Conservation (phyloP, 352 stramenopile species). For the Globisporangium okanoganense region DNA sequence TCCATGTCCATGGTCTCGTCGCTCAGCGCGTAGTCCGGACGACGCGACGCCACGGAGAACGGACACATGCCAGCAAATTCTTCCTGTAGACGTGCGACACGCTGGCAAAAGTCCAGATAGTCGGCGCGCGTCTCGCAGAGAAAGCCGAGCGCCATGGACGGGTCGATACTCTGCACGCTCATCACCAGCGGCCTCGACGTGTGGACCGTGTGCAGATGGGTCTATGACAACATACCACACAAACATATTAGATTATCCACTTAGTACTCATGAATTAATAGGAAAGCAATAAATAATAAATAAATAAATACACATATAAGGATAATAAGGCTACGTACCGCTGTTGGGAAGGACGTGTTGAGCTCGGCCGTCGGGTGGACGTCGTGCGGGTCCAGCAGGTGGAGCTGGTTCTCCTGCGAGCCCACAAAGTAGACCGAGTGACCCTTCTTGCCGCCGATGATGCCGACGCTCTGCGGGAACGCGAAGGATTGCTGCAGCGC, state of each 20-base stretch:
- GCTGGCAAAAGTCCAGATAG: slow-evolving; percentile 61
- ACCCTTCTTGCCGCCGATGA: slow-evolving; percentile 92
- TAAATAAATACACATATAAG: no score
- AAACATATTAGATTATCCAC: not conserved
- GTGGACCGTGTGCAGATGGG: slow-evolving; percentile 52
- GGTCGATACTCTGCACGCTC: slow-evolving; percentile 88
- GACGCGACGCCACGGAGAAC: slow-evolving; percentile 7
- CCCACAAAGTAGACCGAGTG: slow-evolving; percentile 96
- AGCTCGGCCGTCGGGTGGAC: slow-evolving; percentile 63
- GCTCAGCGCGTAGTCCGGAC: slow-evolving; percentile 11
- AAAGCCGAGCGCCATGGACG: slow-evolving; percentile 92
- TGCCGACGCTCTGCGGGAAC: slow-evolving; percentile 92
- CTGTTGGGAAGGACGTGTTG: slow-evolving; percentile 71
- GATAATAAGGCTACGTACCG: slow-evolving; percentile 25
- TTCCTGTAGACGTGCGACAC: slow-evolving; percentile 11
- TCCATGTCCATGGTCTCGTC: slow-evolving; percentile 13
- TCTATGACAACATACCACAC: slow-evolving; percentile 24
- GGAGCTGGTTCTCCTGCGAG: slow-evolving; percentile 74
- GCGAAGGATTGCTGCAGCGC: slow-evolving; percentile 75
- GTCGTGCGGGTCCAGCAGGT: slow-evolving; percentile 83
- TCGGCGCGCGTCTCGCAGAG: slow-evolving; percentile 79
- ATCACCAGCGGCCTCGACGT: slow-evolving; percentile 65
- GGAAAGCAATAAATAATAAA: no score
- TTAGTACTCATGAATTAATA: not conserved
- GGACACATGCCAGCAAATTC: slow-evolving; percentile 7